phyloP scores from a whole-genome alignment of 768 basidiomycete genomes.

The Podaxis sp. region DNA sequence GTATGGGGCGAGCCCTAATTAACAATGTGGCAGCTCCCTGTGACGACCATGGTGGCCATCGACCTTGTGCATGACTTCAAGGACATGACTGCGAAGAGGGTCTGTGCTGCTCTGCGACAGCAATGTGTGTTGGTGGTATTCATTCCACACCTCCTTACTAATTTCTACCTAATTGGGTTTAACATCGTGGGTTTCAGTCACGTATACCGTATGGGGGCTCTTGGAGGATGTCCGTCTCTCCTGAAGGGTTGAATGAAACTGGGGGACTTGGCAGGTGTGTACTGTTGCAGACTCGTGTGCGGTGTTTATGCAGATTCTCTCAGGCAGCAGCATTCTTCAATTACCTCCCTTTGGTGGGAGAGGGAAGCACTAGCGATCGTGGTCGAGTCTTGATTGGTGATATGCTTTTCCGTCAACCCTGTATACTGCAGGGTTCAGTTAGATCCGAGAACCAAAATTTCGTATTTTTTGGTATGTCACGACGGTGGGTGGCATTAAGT shows the following conservation, averaged over 20 bases:
- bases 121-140: not conserved
- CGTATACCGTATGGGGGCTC: not conserved
- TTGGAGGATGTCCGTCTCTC: not conserved
- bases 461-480: not conserved
- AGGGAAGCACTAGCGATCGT: conserved; percentile 1
- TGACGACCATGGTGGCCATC: not conserved
- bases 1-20: not conserved
- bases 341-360: conserved; percentile 6
- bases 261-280: not conserved
- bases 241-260: not conserved
- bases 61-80: not conserved
- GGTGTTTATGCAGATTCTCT: not conserved
- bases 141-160: not conserved
- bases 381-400: conserved; percentile 2
- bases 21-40: not conserved
- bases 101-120: not conserved
- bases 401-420: conserved; percentile 10
- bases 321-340: not conserved
- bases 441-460: not conserved
- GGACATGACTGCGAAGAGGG: not conserved
- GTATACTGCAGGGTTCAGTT: not conserved
- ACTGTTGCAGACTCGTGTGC: not conserved
- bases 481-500: not conserved
- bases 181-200: not conserved
- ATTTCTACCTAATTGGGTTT: not conserved